Conservation (phyloP, 2,329 filamentous ascomycete genomes). For the Fusarium graminum region DNA sequence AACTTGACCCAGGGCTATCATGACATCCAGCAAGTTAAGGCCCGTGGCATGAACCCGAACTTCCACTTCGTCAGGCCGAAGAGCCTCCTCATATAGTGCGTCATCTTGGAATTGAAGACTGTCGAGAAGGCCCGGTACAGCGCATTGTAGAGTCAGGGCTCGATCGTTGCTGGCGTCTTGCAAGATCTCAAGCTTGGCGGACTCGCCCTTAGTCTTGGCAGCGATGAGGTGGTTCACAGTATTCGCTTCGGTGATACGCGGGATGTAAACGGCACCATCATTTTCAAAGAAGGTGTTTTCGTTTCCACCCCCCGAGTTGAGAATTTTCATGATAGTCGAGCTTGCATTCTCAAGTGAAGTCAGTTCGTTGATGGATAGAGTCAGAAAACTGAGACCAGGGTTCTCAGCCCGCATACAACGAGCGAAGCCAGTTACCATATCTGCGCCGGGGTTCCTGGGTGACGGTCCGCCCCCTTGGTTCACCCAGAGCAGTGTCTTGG, state of each 20-base stretch:
- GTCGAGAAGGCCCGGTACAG: slow-evolving; percentile 14
- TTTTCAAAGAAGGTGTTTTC: slow-evolving; percentile 14
- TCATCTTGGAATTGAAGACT: slow-evolving; percentile 18
- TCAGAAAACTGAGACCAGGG: slow-evolving; percentile 1
- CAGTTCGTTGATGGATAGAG: background rate
- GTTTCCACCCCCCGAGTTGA: background rate
- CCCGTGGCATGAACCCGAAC: slow-evolving; percentile 9
- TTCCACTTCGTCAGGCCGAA: slow-evolving; percentile 11
- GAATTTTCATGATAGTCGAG: background rate
- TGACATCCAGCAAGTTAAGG: slow-evolving; percentile 10
- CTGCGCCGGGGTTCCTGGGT: slow-evolving; percentile 2
- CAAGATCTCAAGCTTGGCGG: slow-evolving; percentile 2
- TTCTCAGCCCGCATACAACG: slow-evolving; percentile 4
- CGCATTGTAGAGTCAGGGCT: slow-evolving; percentile 7
- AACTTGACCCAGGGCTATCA: slow-evolving; percentile 15
- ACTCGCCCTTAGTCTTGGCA: slow-evolving; percentile 4
- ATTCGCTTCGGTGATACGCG: slow-evolving; percentile 11
- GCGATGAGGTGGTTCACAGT: slow-evolving; percentile 13
- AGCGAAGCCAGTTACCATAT: slow-evolving; percentile 16
- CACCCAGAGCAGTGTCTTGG: slow-evolving; percentile 5
- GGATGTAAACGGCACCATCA: slow-evolving; percentile 8
- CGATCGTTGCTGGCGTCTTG: slow-evolving; percentile 3
- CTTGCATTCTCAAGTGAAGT: background rate
- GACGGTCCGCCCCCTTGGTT: slow-evolving; percentile 5
- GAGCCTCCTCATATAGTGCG: slow-evolving; percentile 11